Evolutionary conservation across 2,329 filamentous ascomycete species (phyloP).

Genomic region (Nemania sp.): DNA sequence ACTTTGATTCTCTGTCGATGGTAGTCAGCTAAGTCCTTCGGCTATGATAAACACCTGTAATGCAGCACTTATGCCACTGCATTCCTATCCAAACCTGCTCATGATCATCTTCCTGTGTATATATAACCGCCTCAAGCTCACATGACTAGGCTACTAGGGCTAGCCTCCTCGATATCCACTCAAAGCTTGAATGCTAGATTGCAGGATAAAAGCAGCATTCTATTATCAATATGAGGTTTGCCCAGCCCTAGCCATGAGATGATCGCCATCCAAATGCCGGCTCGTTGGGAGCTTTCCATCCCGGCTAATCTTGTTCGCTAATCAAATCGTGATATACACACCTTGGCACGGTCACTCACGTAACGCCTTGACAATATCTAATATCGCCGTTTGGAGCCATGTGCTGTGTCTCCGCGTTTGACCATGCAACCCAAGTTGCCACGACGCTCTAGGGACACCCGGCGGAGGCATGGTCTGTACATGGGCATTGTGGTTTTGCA

Average conservation of each 20-base stretch:
- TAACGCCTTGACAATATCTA: conserved; percentile 33
- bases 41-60: neutral
- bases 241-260: conserved; percentile 20
- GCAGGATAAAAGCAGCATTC: conserved; percentile 29
- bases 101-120: conserved; percentile 4
- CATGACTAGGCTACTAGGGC: conserved; percentile 1
- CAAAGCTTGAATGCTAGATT: conserved; percentile 23
- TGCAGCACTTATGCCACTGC: neutral
- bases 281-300: conserved; percentile 35
- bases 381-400: conserved; percentile 37
- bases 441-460: conserved; percentile 20
- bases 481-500: neutral
- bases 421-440: conserved; percentile 29
- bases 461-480: neutral
- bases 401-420: conserved; percentile 25
- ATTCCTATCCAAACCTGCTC: conserved; percentile 7
- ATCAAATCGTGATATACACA: conserved; percentile 37
- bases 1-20: neutral
- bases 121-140: neutral
- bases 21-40: neutral
- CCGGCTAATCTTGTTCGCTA: conserved; percentile 47
- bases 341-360: conserved; percentile 32
- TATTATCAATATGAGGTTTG: conserved; percentile 23
- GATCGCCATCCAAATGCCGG: conserved; percentile 40
- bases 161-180: neutral